Percentiles rank a stretch among this genome's conserved stretches.
Evolutionary conservation across 1,284 basidiomycete genomes (phyloP).

Genomic region (Vanrija sp.): DNA sequence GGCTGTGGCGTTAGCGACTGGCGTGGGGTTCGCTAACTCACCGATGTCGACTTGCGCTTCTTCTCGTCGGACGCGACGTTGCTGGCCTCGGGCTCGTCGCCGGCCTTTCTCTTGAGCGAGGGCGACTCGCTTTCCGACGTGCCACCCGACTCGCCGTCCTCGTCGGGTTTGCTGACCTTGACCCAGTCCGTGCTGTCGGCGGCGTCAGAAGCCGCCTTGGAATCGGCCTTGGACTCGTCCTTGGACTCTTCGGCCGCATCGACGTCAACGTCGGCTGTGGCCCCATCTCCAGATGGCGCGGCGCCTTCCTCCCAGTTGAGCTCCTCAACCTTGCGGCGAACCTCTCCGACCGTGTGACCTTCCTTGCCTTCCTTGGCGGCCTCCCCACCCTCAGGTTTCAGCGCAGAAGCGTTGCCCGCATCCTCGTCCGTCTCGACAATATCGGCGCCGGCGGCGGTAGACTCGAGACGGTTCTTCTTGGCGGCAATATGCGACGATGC

Average conservation of each 20-base stretch:
- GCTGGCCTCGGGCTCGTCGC: slow-evolving; percentile 30
- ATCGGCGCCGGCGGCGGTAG: neutral
- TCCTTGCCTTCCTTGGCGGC: slow-evolving; percentile 11
- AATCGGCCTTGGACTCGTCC: neutral
- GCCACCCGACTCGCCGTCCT: slow-evolving; percentile 4
- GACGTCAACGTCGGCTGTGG: slow-evolving; percentile 6
- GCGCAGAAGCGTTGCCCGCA: neutral
- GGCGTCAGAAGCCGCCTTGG: slow-evolving; percentile 1
- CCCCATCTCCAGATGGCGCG: slow-evolving; percentile 6
- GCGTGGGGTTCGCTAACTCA: slow-evolving; percentile 1
- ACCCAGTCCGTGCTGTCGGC: slow-evolving; percentile 13
- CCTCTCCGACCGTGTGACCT: slow-evolving; percentile 38
- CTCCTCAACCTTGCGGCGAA: slow-evolving; percentile 43
- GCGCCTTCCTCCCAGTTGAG: slow-evolving; percentile 38
- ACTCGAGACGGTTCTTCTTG: slow-evolving; percentile 46
- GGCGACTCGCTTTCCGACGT: slow-evolving; percentile 9
- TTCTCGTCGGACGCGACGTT: slow-evolving; percentile 17
- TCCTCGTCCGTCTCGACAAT: neutral
- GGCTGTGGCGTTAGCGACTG: neutral
- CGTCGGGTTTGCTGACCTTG: slow-evolving; percentile 21
- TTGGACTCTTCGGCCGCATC: neutral
- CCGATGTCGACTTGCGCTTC: slow-evolving; percentile 19
- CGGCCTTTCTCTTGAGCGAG: slow-evolving; percentile 38
- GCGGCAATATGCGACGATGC: slow-evolving; percentile 21
- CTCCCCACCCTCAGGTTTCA: too few relatives aligned